Evolutionary conservation across 352 stramenopile genomes (phyloP).

Genomic region (Globisporangium nagaii): DNA sequence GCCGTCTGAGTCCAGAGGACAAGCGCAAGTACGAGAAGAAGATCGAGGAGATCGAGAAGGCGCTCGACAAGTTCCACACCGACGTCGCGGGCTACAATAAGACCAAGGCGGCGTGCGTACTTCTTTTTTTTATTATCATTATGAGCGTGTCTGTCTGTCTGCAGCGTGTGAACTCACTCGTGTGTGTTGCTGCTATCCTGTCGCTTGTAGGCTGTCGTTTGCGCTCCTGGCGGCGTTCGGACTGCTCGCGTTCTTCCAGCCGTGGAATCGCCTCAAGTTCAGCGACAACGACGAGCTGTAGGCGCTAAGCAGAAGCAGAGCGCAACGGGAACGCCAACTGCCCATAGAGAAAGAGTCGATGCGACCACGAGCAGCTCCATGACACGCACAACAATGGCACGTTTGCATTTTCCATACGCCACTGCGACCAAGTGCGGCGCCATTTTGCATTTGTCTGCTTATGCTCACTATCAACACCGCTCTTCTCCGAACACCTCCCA

Average conservation of each 20-base stretch:
- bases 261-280: slow-evolving; percentile 31
- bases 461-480: slow-evolving; percentile 1
- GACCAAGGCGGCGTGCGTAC: slow-evolving; percentile 67
- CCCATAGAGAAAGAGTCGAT: no score
- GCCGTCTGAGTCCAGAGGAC: slow-evolving; percentile 44
- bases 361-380: no score
- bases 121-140: not conserved
- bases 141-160: not conserved
- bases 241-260: slow-evolving; percentile 71
- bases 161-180: not conserved
- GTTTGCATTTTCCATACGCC: not conserved
- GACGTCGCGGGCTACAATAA: slow-evolving; percentile 75
- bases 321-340: no score
- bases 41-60: slow-evolving; percentile 59
- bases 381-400: no score
- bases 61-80: slow-evolving; percentile 73
- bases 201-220: slow-evolving; percentile 27
- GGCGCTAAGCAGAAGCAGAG: not conserved
- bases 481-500: no score
- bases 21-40: slow-evolving; percentile 66
- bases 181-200: not conserved
- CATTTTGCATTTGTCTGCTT: slow-evolving; percentile 15
- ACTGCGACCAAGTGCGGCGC: no score
- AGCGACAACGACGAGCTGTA: slow-evolving; percentile 41
- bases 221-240: slow-evolving; percentile 46